Conservation (phyloP, 108 stramenopile species). For the Cyclotella cryptica region DNA sequence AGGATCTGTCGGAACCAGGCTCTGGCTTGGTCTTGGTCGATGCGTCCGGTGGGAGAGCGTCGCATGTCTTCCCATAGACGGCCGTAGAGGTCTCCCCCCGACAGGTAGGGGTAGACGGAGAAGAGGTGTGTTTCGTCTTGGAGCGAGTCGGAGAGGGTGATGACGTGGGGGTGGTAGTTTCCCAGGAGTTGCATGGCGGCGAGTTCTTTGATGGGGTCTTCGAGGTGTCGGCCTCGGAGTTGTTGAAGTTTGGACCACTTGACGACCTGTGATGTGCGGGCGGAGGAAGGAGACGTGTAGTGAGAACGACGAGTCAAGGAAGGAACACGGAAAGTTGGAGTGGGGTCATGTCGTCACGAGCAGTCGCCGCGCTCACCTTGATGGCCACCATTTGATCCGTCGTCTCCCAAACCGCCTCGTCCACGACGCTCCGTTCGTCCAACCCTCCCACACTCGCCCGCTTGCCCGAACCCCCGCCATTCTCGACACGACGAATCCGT, state of each 20-base stretch:
- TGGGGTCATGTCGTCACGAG: neutral
- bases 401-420: constrained; percentile 40
- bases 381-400: constrained; percentile 51
- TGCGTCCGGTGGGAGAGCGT: constrained; percentile 25
- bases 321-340: neutral
- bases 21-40: constrained; percentile 37
- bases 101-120: constrained; percentile 53
- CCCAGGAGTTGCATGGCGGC: constrained; percentile 62
- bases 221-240: constrained; percentile 40
- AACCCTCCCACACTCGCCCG: neutral
- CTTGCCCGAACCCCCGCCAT: too few species aligned
- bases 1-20: constrained; percentile 60
- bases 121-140: constrained; percentile 63
- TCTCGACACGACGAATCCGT: constrained; percentile 14
- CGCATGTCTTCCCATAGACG: constrained; percentile 38
- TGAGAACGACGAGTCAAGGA: neutral
- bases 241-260: constrained; percentile 40
- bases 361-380: constrained; percentile 35
- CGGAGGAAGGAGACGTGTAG: neutral
- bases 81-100: constrained; percentile 57
- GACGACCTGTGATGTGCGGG: constrained; percentile 22
- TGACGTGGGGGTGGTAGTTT: constrained; percentile 45
- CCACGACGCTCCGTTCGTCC: neutral
- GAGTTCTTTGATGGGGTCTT: constrained; percentile 72
- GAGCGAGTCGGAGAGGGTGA: constrained; percentile 43